Evolutionary conservation across 768 basidiomycete genomes (phyloP), one percentile per base, ranked within the genome.

Genomic region (Tulasnella sp.): DNA sequence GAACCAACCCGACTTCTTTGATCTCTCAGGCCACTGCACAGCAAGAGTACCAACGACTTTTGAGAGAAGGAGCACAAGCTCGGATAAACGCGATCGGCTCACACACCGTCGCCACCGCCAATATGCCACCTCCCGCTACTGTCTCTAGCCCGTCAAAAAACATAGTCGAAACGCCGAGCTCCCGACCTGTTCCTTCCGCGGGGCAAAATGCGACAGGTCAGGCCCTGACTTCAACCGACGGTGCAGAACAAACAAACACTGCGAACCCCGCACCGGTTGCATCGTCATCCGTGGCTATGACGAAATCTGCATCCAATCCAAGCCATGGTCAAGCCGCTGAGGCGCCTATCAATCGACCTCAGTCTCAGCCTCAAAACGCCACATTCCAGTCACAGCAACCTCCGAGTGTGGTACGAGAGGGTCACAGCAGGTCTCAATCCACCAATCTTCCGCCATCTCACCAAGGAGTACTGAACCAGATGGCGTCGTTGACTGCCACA

Each of bases 331-430:
- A 25, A 9, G 39, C 35, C 21, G 34, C 32, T 17, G 17, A 19
- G 49, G 35, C 12, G 35, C 52, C 36, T 17, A 17, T 17, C 34
- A 39, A 12, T 1, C 36, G 52, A 23, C 52, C 52, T 21, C 52
- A 53, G 14, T 53, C 52, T 3, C 52, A 53, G 25, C 52, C 52
- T 12, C 52, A 53, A 15, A 53, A 53, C 23, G 25, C 37, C 36
- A 23, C 39, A 2, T 8, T 27, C 8, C 21, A 21, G 19, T 11
- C 52, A 37, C 52, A 53, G 52, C 25, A 36, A n/a, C 36, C 37
- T 27, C 52, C 21, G 52, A 17, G 2, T 35, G 34, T 27, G 14
- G 51, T 17, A 32, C 32, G 23, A 17, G 51, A 27, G 25, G 52
- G 39, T 17, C 52, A 15, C 25, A 54, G 19, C 29, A 9, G 52